Conservation (phyloP, 2,329 filamentous ascomycete species). For the Nemania abortiva region DNA sequence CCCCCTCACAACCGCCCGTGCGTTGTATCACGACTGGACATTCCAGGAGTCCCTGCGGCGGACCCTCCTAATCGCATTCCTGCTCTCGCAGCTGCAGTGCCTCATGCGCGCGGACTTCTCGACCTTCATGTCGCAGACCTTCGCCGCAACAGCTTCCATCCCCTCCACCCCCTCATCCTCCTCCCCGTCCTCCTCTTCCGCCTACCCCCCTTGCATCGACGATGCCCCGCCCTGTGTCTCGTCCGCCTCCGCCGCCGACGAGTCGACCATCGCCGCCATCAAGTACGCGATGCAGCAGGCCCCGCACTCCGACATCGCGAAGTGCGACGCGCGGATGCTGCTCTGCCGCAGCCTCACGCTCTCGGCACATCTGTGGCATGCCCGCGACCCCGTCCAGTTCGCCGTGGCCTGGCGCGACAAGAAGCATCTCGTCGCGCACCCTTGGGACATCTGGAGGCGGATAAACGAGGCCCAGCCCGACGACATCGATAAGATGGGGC, state of each 20-base stretch:
- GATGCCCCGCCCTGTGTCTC: not conserved
- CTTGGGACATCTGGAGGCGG: constrained; percentile 25
- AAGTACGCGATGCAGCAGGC: constrained; percentile 6
- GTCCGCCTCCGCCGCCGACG: too few species aligned
- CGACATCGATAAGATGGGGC: constrained; percentile 37
- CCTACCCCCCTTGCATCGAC: not conserved
- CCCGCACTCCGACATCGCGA: not conserved
- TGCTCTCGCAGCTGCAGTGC: constrained; percentile 33
- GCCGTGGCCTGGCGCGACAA: constrained; percentile 39
- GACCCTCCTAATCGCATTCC: constrained; percentile 33
- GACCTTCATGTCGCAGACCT: not conserved
- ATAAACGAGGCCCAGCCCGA: constrained; percentile 23
- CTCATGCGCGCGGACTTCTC: constrained; percentile 33
- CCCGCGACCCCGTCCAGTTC: constrained; percentile 36
- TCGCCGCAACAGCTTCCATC: not conserved
- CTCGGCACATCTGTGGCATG: constrained; percentile 41
- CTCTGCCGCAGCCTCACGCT: constrained; percentile 38
- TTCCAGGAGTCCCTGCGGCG: constrained; percentile 39
- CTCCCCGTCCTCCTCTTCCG: not conserved
- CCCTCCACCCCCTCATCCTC: not conserved
- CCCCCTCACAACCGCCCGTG: constrained; percentile 33
- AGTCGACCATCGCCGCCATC: constrained; percentile 17
- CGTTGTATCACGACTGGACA: constrained; percentile 37
- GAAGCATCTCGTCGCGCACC: constrained; percentile 31
- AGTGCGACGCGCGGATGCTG: constrained; percentile 22